These are phyloP conservation scores for Gossypium turneri DNA, from an alignment of 345 rosid genomes.

Conservation along the genomic window DNA sequence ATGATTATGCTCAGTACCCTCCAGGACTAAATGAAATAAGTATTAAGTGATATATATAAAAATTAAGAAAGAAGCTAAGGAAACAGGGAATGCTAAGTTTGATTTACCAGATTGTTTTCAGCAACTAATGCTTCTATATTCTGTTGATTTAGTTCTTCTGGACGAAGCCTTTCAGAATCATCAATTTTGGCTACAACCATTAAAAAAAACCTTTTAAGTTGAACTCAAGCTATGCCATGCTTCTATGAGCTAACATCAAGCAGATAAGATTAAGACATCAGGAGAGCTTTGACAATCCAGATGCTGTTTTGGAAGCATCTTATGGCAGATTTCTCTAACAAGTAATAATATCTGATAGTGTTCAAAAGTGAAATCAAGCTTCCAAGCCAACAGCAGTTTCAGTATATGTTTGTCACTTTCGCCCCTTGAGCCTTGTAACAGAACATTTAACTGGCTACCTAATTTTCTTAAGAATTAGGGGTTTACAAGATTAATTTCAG, in stretches of 20 bases:
- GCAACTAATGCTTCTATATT: conserved; percentile 98
- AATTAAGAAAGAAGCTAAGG: not conserved
- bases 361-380: not conserved
- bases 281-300: not conserved
- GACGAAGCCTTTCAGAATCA: conserved; percentile 90
- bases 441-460: not conserved
- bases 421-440: not conserved
- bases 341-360: not conserved
- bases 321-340: not conserved
- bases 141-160: conserved; percentile 96
- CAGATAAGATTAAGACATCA: not conserved
- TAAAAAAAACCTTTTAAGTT: conserved; percentile 18
- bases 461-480: not conserved
- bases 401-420: not conserved
- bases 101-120: conserved; percentile 82
- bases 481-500: not conserved
- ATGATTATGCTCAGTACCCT: not conserved
- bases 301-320: not conserved
- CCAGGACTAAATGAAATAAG: not conserved
- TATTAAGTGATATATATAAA: not conserved
- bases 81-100: conserved; percentile 1
- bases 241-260: conserved; percentile 2
- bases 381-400: conserved; percentile 7
- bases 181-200: conserved; percentile 55
- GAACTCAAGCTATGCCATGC: not conserved